Evolutionary conservation across 2,329 filamentous ascomycete genomes (phyloP).

Genomic region (Thermochaetoides dissita): DNA sequence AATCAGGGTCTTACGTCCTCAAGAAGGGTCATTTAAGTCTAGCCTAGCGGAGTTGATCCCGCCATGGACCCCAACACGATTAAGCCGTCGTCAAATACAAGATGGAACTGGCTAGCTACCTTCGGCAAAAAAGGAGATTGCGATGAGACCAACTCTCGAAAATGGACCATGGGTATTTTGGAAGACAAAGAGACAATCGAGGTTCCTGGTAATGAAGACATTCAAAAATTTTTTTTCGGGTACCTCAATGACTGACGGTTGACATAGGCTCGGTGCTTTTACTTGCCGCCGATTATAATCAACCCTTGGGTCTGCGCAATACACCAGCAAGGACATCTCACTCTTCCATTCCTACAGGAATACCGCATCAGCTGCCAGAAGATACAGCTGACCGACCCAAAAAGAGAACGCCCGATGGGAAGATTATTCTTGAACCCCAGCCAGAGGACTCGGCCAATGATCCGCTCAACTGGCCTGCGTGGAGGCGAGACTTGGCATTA

Average conservation of each 20-base stretch:
- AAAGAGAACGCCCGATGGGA: conserved; percentile 70
- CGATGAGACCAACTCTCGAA: conserved; percentile 13
- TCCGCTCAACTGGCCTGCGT: conserved; percentile 78
- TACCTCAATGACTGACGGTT: conserved; percentile 4
- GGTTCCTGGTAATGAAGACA: conserved; percentile 52
- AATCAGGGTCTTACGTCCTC: too few species aligned
- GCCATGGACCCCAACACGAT: too few species aligned
- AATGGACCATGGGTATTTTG: conserved; percentile 63
- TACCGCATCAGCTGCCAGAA: conserved; percentile 23
- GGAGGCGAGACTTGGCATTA: conserved; percentile 67
- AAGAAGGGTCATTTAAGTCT: too few species aligned
- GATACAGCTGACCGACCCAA: conserved; percentile 26
- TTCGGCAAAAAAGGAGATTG: conserved; percentile 1
- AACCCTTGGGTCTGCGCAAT: conserved; percentile 45
- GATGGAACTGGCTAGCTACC: conserved; percentile 8
- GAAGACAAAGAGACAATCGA: conserved; percentile 71
- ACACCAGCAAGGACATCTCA: conserved; percentile 43
- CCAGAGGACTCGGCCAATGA: conserved; percentile 85
- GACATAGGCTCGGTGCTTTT: conserved; percentile 42
- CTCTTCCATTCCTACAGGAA: conserved; percentile 39
- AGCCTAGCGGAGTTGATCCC: too few species aligned
- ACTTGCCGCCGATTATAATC: conserved; percentile 40
- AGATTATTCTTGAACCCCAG: conserved; percentile 79
- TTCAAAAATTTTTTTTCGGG: conserved; percentile 1
- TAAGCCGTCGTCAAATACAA: not conserved